Evolutionary conservation across 768 basidiomycete species (phyloP).

Genomic region (Boletus vinaceobasis): DNA sequence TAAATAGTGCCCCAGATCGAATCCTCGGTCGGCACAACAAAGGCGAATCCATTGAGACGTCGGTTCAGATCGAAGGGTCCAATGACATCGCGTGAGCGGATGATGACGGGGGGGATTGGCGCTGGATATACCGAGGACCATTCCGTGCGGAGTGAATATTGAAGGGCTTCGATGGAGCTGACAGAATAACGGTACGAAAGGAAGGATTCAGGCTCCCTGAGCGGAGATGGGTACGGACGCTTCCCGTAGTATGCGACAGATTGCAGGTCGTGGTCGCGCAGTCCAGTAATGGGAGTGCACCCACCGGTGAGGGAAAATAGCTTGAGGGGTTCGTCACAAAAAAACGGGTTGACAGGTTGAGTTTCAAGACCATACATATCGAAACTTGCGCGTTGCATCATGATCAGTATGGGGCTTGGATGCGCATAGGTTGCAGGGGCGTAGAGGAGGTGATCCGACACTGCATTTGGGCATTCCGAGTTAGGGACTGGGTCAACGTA

Average conservation of each 20-base stretch:
- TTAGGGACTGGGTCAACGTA: background rate
- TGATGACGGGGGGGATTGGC: constrained; percentile 22
- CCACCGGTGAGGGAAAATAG: constrained; percentile 9
- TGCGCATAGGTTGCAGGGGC: background rate
- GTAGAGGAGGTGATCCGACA: constrained; percentile 3
- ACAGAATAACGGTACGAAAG: constrained; percentile 7
- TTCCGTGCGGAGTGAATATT: background rate
- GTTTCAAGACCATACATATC: background rate
- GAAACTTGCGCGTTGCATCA: constrained; percentile 8
- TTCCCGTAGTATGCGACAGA: constrained; percentile 8
- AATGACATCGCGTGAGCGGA: constrained; percentile 16
- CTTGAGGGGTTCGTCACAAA: background rate
- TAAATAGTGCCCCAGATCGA: constrained; percentile 14
- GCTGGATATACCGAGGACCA: constrained; percentile 12
- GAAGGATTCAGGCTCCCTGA: background rate
- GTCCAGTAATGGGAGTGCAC: constrained; percentile 3
- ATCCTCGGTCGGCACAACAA: constrained; percentile 3
- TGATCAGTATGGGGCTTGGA: constrained; percentile 13
- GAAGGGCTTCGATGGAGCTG: constrained; percentile 9
- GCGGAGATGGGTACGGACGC: background rate
- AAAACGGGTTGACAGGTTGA: background rate
- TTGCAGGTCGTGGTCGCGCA: background rate
- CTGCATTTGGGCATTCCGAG: background rate
- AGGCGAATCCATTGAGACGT: constrained; percentile 4
- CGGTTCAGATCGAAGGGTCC: background rate